These are phyloP conservation scores for Boletus sp. DNA, from an alignment of 768 basidiomycete species.

Conservation along the genomic window DNA sequence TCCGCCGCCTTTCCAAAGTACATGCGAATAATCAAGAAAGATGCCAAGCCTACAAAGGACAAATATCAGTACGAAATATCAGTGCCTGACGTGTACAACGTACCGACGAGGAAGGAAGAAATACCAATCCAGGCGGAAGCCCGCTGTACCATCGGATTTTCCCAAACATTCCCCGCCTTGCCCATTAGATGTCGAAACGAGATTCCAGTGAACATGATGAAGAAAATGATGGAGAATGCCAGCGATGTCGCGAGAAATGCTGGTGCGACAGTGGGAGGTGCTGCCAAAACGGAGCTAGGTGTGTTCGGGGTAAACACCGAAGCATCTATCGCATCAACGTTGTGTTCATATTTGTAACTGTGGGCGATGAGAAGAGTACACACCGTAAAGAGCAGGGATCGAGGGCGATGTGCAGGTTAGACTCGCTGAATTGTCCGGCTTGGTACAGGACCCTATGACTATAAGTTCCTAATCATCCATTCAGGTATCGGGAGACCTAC, in stretches of 20 bases:
- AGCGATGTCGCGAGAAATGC: slow-evolving; percentile 62
- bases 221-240: slow-evolving; percentile 56
- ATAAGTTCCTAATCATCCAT: background rate
- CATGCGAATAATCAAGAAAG: slow-evolving; percentile 72
- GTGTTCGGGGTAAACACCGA: slow-evolving; percentile 56
- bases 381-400: slow-evolving; percentile 62
- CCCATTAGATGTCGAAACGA: slow-evolving; percentile 65
- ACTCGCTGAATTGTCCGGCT: slow-evolving; percentile 42
- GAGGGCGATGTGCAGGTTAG: slow-evolving; percentile 56
- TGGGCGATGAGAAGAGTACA: slow-evolving; percentile 15
- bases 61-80: background rate
- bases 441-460: slow-evolving; percentile 62
- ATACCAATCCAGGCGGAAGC: slow-evolving; percentile 72
- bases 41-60: slow-evolving; percentile 49
- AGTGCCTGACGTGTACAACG: slow-evolving; percentile 5
- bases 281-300: slow-evolving; percentile 52
- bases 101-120: slow-evolving; percentile 72
- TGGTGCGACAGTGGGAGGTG: slow-evolving; percentile 59
- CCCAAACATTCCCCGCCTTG: slow-evolving; percentile 46
- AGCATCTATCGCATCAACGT: slow-evolving; percentile 44
- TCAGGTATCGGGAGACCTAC: slow-evolving; percentile 33
- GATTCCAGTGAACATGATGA: slow-evolving; percentile 60
- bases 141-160: slow-evolving; percentile 56
- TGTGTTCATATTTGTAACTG: background rate
- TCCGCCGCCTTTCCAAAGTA: slow-evolving; percentile 78